These are phyloP conservation scores for Mycena sp. DNA, from an alignment of 1,284 basidiomycete species.

Conservation along the genomic window DNA sequence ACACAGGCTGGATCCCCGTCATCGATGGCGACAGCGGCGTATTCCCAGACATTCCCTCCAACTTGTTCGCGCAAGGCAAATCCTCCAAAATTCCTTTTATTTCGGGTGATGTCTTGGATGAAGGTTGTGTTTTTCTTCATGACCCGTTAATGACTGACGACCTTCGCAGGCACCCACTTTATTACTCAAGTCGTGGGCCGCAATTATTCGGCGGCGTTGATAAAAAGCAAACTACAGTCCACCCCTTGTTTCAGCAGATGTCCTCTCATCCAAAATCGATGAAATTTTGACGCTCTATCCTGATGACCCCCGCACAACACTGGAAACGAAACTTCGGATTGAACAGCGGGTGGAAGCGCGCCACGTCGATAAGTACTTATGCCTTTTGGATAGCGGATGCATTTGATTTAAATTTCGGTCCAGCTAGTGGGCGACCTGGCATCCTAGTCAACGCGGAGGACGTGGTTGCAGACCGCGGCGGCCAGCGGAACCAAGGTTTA, in stretches of 20 bases:
- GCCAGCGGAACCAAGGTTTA: constrained; percentile 52
- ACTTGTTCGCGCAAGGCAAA: constrained; percentile 42
- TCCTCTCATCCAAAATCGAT: constrained; percentile 39
- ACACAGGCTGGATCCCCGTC: constrained; percentile 48
- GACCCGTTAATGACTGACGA: neutral
- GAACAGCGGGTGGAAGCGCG: constrained; percentile 52
- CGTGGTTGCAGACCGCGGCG: constrained; percentile 49
- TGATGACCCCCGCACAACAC: constrained; percentile 60
- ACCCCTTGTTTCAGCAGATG: constrained; percentile 14
- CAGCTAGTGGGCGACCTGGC: constrained; percentile 49
- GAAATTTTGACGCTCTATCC: constrained; percentile 56
- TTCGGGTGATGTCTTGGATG: constrained; percentile 56
- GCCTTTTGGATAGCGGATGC: neutral
- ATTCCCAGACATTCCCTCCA: constrained; percentile 51
- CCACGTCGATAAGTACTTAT: constrained; percentile 49
- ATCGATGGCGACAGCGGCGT: constrained; percentile 54
- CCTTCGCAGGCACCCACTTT: constrained; percentile 51
- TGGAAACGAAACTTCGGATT: constrained; percentile 61
- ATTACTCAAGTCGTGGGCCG: constrained; percentile 36
- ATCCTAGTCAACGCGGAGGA: constrained; percentile 52
- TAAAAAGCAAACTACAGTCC: constrained; percentile 27
- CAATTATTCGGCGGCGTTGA: constrained; percentile 41
- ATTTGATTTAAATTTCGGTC: neutral
- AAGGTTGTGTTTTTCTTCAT: constrained; percentile 44
- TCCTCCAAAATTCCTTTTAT: constrained; percentile 57